These are phyloP conservation scores for Suhomyces panamericanus DNA, from an alignment of 1,139 yeast species.

Conservation along the genomic window DNA sequence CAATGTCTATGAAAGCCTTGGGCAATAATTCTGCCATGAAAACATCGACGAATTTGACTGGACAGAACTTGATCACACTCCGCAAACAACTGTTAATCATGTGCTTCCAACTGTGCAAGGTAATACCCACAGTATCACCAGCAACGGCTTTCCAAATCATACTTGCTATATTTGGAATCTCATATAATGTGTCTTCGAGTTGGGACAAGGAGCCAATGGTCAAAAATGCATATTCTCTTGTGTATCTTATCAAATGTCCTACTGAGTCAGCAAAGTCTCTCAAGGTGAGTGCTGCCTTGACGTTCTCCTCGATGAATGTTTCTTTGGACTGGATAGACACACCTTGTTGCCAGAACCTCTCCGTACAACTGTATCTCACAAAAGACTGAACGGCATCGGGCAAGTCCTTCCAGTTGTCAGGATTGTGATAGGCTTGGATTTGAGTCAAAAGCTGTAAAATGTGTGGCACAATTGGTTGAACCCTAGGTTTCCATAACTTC, in stretches of 20 bases:
- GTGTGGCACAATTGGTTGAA: conserved; percentile 89
- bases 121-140: conserved; percentile 81
- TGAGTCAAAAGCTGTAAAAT: conserved; percentile 83
- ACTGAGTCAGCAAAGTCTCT: conserved; percentile 97
- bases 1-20: conserved; percentile 68
- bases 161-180: conserved; percentile 76
- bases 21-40: conserved; percentile 83
- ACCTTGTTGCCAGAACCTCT: conserved; percentile 98
- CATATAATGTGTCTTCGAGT: conserved; percentile 85
- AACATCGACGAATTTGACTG: conserved; percentile 60
- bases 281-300: conserved; percentile 87
- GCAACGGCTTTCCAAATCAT: conserved; percentile 84
- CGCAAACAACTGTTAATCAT: conserved; percentile 88
- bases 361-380: conserved; percentile 83
- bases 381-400: conserved; percentile 90
- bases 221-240: conserved; percentile 91
- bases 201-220: conserved; percentile 90
- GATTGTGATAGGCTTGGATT: conserved; percentile 92
- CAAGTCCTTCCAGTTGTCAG: conserved; percentile 82
- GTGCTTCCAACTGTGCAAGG: conserved; percentile 96
- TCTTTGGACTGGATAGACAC: conserved; percentile 93
- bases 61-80: conserved; percentile 86
- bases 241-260: conserved; percentile 94
- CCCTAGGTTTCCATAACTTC: conserved; percentile 87
- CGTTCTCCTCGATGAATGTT: conserved; percentile 91